Evolutionary conservation across 345 rosid species (phyloP).

Genomic region (Camelina neglecta): DNA sequence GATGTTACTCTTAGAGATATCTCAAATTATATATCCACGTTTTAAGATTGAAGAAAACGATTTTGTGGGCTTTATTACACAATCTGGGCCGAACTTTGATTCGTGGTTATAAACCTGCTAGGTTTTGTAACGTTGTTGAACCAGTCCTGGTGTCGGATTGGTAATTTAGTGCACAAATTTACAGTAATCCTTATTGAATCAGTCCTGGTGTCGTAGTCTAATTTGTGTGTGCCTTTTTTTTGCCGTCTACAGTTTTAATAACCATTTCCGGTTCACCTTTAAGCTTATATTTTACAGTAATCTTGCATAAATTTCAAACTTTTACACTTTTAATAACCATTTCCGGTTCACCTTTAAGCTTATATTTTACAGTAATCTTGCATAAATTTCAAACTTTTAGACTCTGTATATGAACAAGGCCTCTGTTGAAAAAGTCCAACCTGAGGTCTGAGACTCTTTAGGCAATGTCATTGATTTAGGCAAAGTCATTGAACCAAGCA

Average conservation of each 20-base stretch:
- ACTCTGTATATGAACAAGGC: background rate
- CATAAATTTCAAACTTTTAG: background rate
- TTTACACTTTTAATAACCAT: background rate
- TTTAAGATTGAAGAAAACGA: background rate
- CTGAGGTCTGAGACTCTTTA: conserved; percentile 32
- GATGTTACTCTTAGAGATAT: background rate
- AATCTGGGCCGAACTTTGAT: background rate
- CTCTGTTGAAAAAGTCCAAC: background rate
- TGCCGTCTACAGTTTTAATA: no score
- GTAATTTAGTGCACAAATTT: background rate
- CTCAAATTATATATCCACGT: background rate
- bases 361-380: no score
- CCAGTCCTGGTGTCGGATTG: no score
- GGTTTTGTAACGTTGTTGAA: no score
- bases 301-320: no score
- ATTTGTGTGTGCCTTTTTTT: no score
- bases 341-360: no score
- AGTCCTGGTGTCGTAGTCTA: no score
- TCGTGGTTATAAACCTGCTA: no score
- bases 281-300: no score
- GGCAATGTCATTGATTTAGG: conserved; percentile 19
- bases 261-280: no score
- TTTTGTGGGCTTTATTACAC: background rate
- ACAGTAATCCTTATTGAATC: background rate
- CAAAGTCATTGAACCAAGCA: conserved; percentile 18